These are phyloP conservation scores for Coemansia sp. DNA, from an alignment of 192 early-diverging fungal species.

Conservation along the genomic window DNA sequence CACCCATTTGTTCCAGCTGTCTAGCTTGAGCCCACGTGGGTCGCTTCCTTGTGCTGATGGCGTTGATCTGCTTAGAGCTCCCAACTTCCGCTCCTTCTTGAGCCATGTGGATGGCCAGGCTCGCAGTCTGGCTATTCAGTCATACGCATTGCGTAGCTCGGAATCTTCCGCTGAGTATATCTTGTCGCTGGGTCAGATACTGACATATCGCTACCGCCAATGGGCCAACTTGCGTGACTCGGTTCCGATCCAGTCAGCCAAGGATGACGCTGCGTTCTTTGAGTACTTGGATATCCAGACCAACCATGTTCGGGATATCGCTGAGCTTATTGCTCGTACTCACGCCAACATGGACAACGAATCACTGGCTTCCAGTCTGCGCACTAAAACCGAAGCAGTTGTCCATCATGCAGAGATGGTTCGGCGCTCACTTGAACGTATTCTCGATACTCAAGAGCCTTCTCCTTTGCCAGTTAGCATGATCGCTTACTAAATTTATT, in stretches of 20 bases:
- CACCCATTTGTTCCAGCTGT: conserved; percentile 83
- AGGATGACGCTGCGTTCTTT: conserved; percentile 68
- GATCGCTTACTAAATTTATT: conserved; percentile 25
- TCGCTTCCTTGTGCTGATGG: conserved; percentile 72
- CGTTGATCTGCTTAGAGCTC: conserved; percentile 73
- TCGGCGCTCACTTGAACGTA: conserved; percentile 33
- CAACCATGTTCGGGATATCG: conserved; percentile 56
- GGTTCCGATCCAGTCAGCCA: conserved; percentile 70
- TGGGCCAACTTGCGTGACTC: conserved; percentile 89
- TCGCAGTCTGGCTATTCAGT: conserved; percentile 51
- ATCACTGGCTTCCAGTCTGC: conserved; percentile 12
- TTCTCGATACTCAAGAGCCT: conserved; percentile 20
- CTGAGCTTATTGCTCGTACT: conserved; percentile 59
- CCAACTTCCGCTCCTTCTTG: conserved; percentile 77
- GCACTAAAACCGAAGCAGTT: conserved; percentile 14
- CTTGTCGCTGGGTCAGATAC: conserved; percentile 77
- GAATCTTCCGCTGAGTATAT: conserved; percentile 68
- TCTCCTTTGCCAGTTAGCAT: conserved; percentile 37
- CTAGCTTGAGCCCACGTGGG: conserved; percentile 74
- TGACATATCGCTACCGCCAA: conserved; percentile 81
- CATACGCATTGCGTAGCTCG: conserved; percentile 61
- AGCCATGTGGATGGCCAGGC: conserved; percentile 62
- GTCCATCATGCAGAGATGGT: conserved; percentile 34
- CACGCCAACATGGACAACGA: conserved; percentile 58
- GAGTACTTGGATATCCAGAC: conserved; percentile 62